Conservation (phyloP, 495 filamentous ascomycete genomes). For the Aspergillus affinis region DNA sequence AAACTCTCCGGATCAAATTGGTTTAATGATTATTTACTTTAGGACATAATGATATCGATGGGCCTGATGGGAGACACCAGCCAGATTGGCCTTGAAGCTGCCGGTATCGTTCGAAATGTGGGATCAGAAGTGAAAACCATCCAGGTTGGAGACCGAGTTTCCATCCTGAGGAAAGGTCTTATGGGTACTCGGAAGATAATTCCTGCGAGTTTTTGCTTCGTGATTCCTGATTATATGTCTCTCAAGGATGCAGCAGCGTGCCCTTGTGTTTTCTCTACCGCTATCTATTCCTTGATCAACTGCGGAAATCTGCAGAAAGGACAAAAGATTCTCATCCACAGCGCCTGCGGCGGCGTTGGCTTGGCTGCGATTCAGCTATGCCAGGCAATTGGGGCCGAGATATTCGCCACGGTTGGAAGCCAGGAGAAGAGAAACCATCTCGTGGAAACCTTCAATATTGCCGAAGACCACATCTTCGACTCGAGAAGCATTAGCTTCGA, state of each 20-base stretch:
- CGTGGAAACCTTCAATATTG: slow-evolving; percentile 28
- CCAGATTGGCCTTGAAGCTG: slow-evolving; percentile 30
- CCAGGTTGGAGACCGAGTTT: slow-evolving; percentile 41
- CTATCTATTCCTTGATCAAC: slow-evolving; percentile 23
- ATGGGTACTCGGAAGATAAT: slow-evolving; percentile 15
- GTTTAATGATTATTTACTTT: not conserved
- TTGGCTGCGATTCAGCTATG: slow-evolving; percentile 20
- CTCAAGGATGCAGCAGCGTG: slow-evolving; percentile 33
- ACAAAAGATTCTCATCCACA: slow-evolving; percentile 32
- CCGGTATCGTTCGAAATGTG: slow-evolving; percentile 40
- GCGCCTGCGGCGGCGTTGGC: slow-evolving; percentile 26
- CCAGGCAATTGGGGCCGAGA: slow-evolving; percentile 15
- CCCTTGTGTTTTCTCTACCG: slow-evolving; percentile 27
- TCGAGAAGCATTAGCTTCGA: slow-evolving; percentile 44
- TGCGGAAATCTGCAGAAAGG: slow-evolving; percentile 20
- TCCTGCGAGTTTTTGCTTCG: slow-evolving; percentile 13
- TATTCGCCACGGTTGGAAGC: slow-evolving; percentile 46
- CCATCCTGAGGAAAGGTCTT: slow-evolving; percentile 14
- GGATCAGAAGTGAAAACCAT: slow-evolving; percentile 37
- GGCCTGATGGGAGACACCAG: slow-evolving; percentile 24
- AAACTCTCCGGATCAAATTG: no score
- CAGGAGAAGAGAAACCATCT: slow-evolving; percentile 40
- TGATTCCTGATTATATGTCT: slow-evolving; percentile 26
- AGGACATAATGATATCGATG: slow-evolving; percentile 41
- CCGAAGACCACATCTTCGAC: slow-evolving; percentile 46